Evolutionary conservation across 352 stramenopile genomes (phyloP).

Genomic region (Phytophthora tentaculata): DNA sequence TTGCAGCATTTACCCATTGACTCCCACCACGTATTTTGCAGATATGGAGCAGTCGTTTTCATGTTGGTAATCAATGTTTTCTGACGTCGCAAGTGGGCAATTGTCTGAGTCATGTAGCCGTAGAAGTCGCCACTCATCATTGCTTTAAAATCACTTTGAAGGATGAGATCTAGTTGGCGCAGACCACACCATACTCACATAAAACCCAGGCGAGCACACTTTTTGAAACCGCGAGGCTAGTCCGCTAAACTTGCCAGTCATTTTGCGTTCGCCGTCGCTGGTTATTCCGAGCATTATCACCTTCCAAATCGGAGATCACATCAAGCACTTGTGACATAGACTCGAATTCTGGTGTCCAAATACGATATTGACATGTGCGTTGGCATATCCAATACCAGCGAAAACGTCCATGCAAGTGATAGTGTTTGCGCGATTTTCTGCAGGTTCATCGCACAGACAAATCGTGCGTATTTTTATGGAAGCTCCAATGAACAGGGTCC

Average conservation of each 20-base stretch:
- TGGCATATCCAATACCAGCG: neutral
- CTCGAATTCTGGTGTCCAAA: neutral
- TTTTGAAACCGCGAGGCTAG: neutral
- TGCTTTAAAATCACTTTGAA: neutral
- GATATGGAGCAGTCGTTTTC: neutral
- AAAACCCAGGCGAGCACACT: neutral
- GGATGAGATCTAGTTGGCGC: neutral
- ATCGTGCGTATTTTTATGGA: neutral
- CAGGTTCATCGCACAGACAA: neutral
- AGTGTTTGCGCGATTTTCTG: neutral
- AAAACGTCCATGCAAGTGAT: neutral
- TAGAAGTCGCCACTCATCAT: neutral
- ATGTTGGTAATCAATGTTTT: neutral
- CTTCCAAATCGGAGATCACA: neutral
- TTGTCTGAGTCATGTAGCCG: neutral
- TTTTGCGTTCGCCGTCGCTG: neutral
- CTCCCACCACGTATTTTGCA: neutral
- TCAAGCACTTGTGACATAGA: neutral
- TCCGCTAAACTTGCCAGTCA: neutral
- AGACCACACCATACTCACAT: constrained; percentile 2
- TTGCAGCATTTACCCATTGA: neutral
- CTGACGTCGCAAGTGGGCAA: neutral
- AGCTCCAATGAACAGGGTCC: neutral
- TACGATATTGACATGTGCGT: constrained; percentile 6
- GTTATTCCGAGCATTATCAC: neutral